A percentile compares a stretch with the other conserved stretches of the same genome.
Evolutionary conservation across 192 early-diverging fungal species (phyloP).

Genomic region (Coemansia sp.): DNA sequence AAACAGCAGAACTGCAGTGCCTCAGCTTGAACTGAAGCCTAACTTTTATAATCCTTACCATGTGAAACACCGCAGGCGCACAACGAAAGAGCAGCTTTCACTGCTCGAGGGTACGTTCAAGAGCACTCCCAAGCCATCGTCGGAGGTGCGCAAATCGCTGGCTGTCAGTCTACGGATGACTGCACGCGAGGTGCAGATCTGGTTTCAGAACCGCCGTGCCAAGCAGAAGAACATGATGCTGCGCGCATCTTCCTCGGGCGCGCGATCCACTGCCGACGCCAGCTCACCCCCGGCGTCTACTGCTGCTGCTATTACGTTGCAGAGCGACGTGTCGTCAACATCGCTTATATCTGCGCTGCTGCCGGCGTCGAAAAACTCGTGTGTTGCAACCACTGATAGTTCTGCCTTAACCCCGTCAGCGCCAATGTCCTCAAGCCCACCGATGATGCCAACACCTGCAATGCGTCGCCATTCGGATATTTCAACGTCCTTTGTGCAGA

Average conservation of each 20-base stretch:
- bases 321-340: neutral
- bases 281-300: conserved; percentile 7
- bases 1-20: conserved; percentile 6
- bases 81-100: conserved; percentile 69
- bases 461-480: conserved; percentile 44
- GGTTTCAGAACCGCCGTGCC: conserved; percentile 84
- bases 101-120: conserved; percentile 68
- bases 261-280: neutral
- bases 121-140: conserved; percentile 71
- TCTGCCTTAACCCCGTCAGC: conserved; percentile 1
- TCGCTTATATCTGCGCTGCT: conserved; percentile 15
- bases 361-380: conserved; percentile 10
- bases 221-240: conserved; percentile 64
- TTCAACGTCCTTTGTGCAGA: conserved; percentile 17
- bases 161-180: conserved; percentile 67
- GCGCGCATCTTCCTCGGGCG: conserved; percentile 21
- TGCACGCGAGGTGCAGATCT: conserved; percentile 73
- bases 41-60: conserved; percentile 77
- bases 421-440: neutral
- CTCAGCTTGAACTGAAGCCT: conserved; percentile 59
- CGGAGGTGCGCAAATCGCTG: conserved; percentile 59
- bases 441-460: conserved; percentile 2
- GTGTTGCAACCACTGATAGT: conserved; percentile 24
- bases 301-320: neutral
- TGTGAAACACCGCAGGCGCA: conserved; percentile 73